Percentiles rank a stretch among this genome's conserved stretches.
Evolutionary conservation across 2,329 filamentous ascomycete genomes (phyloP).

Genomic region (Coniochaeta hoffmannii): DNA sequence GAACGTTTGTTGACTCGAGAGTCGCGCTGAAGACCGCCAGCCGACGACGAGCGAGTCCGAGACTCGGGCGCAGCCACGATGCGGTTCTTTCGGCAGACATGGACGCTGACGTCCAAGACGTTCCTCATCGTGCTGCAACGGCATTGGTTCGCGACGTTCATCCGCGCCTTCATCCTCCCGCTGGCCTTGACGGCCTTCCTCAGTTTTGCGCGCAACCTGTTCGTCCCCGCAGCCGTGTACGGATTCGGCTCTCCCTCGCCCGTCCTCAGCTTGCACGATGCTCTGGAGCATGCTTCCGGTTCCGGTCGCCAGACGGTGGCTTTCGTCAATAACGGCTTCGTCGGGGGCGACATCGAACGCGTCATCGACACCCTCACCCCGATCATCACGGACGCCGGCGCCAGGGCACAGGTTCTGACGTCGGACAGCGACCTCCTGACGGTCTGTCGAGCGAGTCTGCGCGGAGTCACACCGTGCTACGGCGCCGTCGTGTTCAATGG

Average conservation of each 20-base stretch:
- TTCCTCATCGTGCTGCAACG: slow-evolving; percentile 49
- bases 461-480: slow-evolving; percentile 64
- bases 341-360: slow-evolving; percentile 61
- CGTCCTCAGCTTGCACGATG: slow-evolving; percentile 58
- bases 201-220: slow-evolving; percentile 72
- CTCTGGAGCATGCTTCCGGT: slow-evolving; percentile 47
- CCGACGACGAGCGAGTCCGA: background rate
- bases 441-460: slow-evolving; percentile 50
- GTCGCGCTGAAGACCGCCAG: background rate
- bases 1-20: background rate
- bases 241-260: slow-evolving; percentile 60
- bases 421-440: slow-evolving; percentile 20
- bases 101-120: slow-evolving; percentile 57
- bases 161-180: slow-evolving; percentile 54
- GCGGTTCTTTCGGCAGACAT: slow-evolving; percentile 48
- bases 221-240: slow-evolving; percentile 67
- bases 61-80: slow-evolving; percentile 22
- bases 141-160: slow-evolving; percentile 41
- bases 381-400: slow-evolving; percentile 48
- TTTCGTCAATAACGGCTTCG: slow-evolving; percentile 69
- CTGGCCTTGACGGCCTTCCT: slow-evolving; percentile 52
- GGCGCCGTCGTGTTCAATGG: slow-evolving; percentile 66
- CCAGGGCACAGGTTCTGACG: slow-evolving; percentile 25
- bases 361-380: slow-evolving; percentile 58
- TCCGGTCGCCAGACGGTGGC: slow-evolving; percentile 60